These are phyloP conservation scores for Malassezia slooffiae DNA, from an alignment of 1,284 basidiomycete genomes.

Conservation along the genomic window DNA sequence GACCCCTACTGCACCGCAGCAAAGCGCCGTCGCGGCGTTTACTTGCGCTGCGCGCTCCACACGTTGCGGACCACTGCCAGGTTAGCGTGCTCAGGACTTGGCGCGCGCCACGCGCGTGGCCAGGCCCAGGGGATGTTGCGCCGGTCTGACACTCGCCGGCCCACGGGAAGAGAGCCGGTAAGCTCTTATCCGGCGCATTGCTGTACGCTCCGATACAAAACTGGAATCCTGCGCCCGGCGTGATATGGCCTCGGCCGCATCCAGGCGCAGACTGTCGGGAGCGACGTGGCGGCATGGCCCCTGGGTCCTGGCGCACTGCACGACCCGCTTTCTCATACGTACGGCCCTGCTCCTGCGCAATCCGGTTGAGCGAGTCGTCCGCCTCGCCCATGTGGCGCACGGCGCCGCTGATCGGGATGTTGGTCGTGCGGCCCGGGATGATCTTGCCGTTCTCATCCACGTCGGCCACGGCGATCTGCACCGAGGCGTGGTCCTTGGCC, in stretches of 20 bases:
- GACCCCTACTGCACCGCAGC: background rate
- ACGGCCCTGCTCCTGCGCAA: conserved; percentile 91
- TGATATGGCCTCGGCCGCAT: conserved; percentile 17
- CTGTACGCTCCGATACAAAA: conserved; percentile 35
- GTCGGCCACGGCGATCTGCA: conserved; percentile 88
- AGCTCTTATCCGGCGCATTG: conserved; percentile 38
- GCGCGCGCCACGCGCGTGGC: too few relatives aligned
- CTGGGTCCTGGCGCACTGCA: background rate
- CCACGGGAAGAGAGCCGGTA: conserved; percentile 27
- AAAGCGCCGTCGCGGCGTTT: background rate
- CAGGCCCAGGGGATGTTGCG: conserved; percentile 23
- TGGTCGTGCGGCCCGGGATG: conserved; percentile 66
- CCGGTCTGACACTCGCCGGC: conserved; percentile 41
- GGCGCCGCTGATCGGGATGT: conserved; percentile 85
- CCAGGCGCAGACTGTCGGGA: conserved; percentile 41
- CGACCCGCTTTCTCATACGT: conserved; percentile 51
- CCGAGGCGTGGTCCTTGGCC: conserved; percentile 96
- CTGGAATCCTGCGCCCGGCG: conserved; percentile 41
- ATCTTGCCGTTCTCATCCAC: conserved; percentile 88
- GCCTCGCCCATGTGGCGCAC: conserved; percentile 92
- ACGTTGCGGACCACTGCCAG: conserved; percentile 35
- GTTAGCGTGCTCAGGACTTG: background rate
- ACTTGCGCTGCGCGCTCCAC: conserved; percentile 33
- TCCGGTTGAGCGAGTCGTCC: conserved; percentile 91
- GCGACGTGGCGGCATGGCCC: conserved; percentile 10